Evolutionary conservation across 2,329 filamentous ascomycete genomes (phyloP).

Genomic region (Alternaria ethzedia): DNA sequence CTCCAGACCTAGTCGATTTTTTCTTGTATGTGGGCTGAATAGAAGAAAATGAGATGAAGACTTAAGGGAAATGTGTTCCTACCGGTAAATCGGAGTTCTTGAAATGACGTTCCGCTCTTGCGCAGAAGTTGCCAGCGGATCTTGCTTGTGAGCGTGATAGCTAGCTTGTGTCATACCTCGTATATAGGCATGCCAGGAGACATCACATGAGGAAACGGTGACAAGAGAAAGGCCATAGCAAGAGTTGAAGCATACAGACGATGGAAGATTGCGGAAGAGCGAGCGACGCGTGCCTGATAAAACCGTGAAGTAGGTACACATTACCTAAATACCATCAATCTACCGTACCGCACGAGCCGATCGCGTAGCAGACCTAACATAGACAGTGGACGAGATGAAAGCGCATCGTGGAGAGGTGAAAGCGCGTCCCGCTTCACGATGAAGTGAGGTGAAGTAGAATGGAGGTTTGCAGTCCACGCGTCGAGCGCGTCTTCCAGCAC

Average conservation of each 20-base stretch:
- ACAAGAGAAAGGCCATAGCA: too few species aligned
- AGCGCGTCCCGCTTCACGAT: background rate
- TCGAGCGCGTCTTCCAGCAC: background rate
- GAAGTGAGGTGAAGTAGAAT: slow-evolving; percentile 8
- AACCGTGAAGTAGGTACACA: background rate
- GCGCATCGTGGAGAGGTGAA: background rate
- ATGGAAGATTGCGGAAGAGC: too few species aligned
- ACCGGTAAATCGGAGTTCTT: background rate
- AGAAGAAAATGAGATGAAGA: slow-evolving; percentile 2
- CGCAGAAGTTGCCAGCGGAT: background rate
- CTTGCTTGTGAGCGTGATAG: background rate
- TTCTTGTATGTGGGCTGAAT: background rate
- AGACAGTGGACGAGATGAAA: background rate
- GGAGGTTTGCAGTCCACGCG: slow-evolving; percentile 1
- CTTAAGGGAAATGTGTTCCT: background rate
- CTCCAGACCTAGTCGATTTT: background rate
- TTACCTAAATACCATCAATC: background rate
- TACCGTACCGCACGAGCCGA: background rate
- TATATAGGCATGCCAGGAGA: background rate
- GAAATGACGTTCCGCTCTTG: background rate
- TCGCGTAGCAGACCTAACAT: background rate
- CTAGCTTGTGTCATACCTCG: too few species aligned
- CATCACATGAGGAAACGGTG: too few species aligned
- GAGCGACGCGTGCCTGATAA: background rate
- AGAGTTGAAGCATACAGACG: background rate